A percentile compares a stretch with the other conserved stretches of the same genome.
phyloP scores from a whole-genome alignment of 2,329 filamentous ascomycete genomes.

The Byssothecium circinans region DNA sequence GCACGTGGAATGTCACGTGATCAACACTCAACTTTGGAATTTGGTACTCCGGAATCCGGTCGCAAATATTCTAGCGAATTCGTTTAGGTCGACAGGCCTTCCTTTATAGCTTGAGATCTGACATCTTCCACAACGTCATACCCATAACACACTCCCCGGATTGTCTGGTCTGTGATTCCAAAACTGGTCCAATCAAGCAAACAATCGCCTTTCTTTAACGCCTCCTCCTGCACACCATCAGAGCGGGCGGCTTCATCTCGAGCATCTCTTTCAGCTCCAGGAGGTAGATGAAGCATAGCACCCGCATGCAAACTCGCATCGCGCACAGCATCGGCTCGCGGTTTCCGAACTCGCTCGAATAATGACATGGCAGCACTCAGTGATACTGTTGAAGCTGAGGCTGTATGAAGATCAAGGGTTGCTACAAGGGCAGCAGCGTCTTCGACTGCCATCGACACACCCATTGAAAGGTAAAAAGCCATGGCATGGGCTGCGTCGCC shows the following conservation, averaged over 20 bases:
- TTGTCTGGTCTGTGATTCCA: slow-evolving; percentile 14
- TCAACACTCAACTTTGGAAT: too few species aligned
- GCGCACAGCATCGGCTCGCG: slow-evolving; percentile 13
- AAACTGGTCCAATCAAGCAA: slow-evolving; percentile 9
- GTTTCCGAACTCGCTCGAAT: slow-evolving; percentile 16
- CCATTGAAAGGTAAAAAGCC: slow-evolving; percentile 21
- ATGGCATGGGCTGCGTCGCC: slow-evolving; percentile 21
- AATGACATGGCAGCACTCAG: slow-evolving; percentile 7
- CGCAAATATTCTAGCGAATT: too few species aligned
- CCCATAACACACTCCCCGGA: slow-evolving; percentile 19
- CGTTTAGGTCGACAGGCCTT: too few species aligned
- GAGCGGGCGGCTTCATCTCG: slow-evolving; percentile 9
- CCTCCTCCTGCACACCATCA: slow-evolving; percentile 5
- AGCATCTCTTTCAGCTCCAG: slow-evolving; percentile 6
- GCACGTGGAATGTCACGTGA: too few species aligned
- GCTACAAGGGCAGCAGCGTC: slow-evolving; percentile 16
- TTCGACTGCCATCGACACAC: slow-evolving; percentile 21
- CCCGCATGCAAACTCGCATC: slow-evolving; percentile 20
- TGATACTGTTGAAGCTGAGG: not conserved
- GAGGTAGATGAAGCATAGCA: slow-evolving; percentile 14
- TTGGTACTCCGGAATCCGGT: too few species aligned
- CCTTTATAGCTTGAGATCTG: not conserved
- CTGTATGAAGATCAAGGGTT: not conserved
- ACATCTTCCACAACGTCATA: slow-evolving; percentile 14
- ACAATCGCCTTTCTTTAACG: slow-evolving; percentile 2